These are phyloP conservation scores for Globisporangium yorkense DNA, from an alignment of 352 stramenopile genomes.

Conservation along the genomic window DNA sequence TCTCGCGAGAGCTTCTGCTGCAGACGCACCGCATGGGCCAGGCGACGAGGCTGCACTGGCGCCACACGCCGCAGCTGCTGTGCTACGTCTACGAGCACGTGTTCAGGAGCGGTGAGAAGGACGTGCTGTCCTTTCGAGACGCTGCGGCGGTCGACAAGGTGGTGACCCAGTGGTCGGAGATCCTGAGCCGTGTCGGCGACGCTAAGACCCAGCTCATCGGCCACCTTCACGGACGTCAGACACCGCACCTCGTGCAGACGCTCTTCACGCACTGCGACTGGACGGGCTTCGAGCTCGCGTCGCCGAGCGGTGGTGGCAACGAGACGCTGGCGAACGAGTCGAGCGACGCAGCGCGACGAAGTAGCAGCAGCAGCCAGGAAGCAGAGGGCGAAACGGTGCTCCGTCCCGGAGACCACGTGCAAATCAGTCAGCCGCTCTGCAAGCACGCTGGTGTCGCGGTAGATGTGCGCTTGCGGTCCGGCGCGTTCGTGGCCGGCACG, in stretches of 20 bases:
- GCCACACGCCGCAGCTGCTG: conserved; percentile 55
- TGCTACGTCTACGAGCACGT: conserved; percentile 52
- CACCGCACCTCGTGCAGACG: conserved; percentile 40
- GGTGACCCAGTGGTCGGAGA: conserved; percentile 43
- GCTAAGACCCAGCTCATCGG: conserved; percentile 56
- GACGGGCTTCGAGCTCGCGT: conserved; percentile 48
- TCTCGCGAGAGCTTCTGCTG: conserved; percentile 29
- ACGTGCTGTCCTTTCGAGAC: conserved; percentile 41
- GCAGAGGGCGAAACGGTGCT: conserved; percentile 16
- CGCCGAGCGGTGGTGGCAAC: neutral
- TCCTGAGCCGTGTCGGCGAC: conserved; percentile 43
- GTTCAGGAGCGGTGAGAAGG: conserved; percentile 42
- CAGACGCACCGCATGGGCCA: conserved; percentile 44
- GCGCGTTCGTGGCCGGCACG: conserved; percentile 31
- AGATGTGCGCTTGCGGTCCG: conserved; percentile 27
- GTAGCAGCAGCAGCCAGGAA: neutral
- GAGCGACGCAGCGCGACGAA: neutral
- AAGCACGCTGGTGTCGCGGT: conserved; percentile 45
- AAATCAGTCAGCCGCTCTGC: conserved; percentile 22
- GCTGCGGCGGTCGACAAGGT: conserved; percentile 42
- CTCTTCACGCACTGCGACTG: conserved; percentile 65
- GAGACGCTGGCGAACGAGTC: neutral
- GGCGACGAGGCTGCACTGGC: conserved; percentile 51
- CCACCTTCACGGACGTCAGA: conserved; percentile 54
- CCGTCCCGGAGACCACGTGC: conserved; percentile 20